Base-by-base conservation (phyloP, 2,329 filamentous ascomycete species). In the Lasiodiplodia sp. region DNA sequence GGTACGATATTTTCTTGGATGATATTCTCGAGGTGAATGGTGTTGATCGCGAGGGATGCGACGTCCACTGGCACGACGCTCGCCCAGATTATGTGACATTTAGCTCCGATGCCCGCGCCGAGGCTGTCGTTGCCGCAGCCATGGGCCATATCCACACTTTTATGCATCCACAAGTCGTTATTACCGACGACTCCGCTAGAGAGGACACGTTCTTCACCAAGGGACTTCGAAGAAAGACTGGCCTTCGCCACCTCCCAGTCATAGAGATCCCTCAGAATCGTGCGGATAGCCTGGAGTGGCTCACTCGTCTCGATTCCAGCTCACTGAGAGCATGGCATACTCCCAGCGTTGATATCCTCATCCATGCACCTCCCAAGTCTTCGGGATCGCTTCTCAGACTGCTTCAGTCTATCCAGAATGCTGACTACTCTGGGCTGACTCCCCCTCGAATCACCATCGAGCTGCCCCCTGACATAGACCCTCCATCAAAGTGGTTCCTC, bases 361-460 rank as follows among this genome's bases (percentile, higher is more conserved):
- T 98, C 10, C 92, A 96, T 69, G 93, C 92, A 1, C 87, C 89
- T 7, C 82, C 88, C 3, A 85, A 86, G 10, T 90, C 91, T 23
- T 90, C 92, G 2, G 94, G 92, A 12, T 91, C 90, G 63, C 78
- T 97, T 37, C 87, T 93, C 63, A 87, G 93, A 67, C 84, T 97
- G 38, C 86, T 99, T 4, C 87, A 87, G 69, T 97, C 94, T 4
- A 84, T 99, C 31, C 84, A 87, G 70, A 82, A 83, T 8, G 93
- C 92, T 5, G 93, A 97, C 76, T 95, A 94, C 76, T 86, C 88
- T 57, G 90, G 91, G 0, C 83, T 91, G 52, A 83, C 86, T 1
- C 81, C 87, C 2, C 94, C 94, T 3, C 89, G 91, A 70, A 83
- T 99, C 57, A 97, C 92, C 2, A 89, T 98, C 62, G 94, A 98